phyloP scores from a whole-genome alignment of 306 rosid genomes.

The Medicago truncatula region MtrunA17r5.0-ANR NC_053043.1:14876501-14877000 shows the following conservation, averaged over 20 bases:
- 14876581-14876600: slow-evolving; percentile 30
- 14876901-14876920: too few species aligned
- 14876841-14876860: too few species aligned
- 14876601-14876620: slow-evolving; percentile 7
- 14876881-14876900: too few species aligned
- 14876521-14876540: slow-evolving; percentile 43
- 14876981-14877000: too few species aligned
- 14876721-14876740: not conserved
- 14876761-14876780: not conserved
- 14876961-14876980: too few species aligned
- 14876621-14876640: not conserved
- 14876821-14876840: not conserved
- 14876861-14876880: too few species aligned
- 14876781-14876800: not conserved
- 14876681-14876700: slow-evolving; percentile 16
- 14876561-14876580: slow-evolving; percentile 28
- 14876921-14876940: not conserved
- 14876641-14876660: not conserved
- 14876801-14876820: not conserved
- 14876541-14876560: slow-evolving; percentile 31
- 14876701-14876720: not conserved
- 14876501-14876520: slow-evolving; percentile 6
- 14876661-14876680: slow-evolving; percentile 43
- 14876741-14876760: slow-evolving; percentile 34
- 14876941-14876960: not conserved